A percentile compares a stretch with the other conserved stretches of the same genome.
Evolutionary conservation across 1,139 yeast species (phyloP).

Genomic region (Diutina ranongensis): DNA sequence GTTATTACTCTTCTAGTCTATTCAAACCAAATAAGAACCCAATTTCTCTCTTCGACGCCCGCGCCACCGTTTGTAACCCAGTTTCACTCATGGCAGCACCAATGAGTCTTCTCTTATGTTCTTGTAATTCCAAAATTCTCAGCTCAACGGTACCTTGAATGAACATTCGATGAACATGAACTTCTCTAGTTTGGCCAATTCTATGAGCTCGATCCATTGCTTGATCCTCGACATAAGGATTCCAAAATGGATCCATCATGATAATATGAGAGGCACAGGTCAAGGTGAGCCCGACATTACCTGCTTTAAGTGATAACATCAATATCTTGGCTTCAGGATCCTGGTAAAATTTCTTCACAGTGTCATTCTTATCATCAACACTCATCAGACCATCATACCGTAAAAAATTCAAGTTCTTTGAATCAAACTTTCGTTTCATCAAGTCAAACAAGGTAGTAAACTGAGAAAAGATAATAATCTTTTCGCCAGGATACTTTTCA

Average conservation of each 20-base stretch:
- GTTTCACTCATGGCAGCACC: constrained; percentile 70
- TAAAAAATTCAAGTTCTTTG: constrained; percentile 36
- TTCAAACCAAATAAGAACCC: constrained; percentile 72
- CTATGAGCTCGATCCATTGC: constrained; percentile 94
- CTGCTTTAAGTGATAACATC: constrained; percentile 75
- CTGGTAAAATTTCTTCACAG: constrained; percentile 54
- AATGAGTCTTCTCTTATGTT: constrained; percentile 61
- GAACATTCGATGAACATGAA: constrained; percentile 60
- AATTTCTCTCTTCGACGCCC: constrained; percentile 57
- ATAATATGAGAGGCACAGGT: constrained; percentile 91
- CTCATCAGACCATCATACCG: constrained; percentile 80
- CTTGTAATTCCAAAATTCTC: constrained; percentile 69
- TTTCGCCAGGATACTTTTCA: constrained; percentile 37
- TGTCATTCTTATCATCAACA: constrained; percentile 48
- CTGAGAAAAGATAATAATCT: constrained; percentile 72
- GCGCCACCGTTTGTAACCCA: constrained; percentile 37
- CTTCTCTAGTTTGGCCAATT: constrained; percentile 76
- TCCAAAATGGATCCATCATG: constrained; percentile 92
- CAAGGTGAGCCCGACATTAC: constrained; percentile 84
- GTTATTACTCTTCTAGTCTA: constrained; percentile 10
- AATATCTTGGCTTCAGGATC: constrained; percentile 40
- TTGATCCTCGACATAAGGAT: constrained; percentile 91
- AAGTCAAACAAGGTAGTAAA: constrained; percentile 72
- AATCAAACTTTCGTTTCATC: constrained; percentile 43
- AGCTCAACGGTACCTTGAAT: constrained; percentile 69